Conservation (phyloP, 768 basidiomycete genomes). For the Lyophyllum shimeji region DNA sequence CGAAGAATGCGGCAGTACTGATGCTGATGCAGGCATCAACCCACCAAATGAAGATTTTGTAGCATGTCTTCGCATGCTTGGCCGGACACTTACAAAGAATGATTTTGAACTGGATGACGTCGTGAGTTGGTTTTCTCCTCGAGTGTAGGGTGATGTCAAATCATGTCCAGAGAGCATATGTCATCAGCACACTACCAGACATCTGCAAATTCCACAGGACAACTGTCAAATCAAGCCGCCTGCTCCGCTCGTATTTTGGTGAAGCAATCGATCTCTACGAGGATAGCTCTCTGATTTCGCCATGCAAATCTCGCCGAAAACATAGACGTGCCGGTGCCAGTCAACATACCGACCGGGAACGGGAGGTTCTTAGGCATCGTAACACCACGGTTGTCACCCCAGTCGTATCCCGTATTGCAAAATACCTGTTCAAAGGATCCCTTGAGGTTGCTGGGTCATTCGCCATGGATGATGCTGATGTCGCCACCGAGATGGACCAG, state of each 20-base stretch:
- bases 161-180: conserved; percentile 41
- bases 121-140: conserved; percentile 32
- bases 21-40: conserved; percentile 19
- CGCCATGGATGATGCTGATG: conserved; percentile 27
- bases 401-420: conserved; percentile 43
- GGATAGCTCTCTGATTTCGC: conserved; percentile 4
- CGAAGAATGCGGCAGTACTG: conserved; percentile 21
- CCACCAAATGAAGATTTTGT: conserved; percentile 21
- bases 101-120: conserved; percentile 47
- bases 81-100: conserved; percentile 37
- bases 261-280: conserved; percentile 21
- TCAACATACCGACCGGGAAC: conserved; percentile 17
- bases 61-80: conserved; percentile 35
- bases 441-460: conserved; percentile 37
- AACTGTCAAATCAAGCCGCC: conserved; percentile 39
- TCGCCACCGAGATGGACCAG: conserved; percentile 26
- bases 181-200: conserved; percentile 36
- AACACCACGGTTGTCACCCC: conserved; percentile 44
- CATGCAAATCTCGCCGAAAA: neutral
- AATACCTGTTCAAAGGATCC: conserved; percentile 45
- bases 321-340: conserved; percentile 12
- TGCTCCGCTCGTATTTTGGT: conserved; percentile 35
- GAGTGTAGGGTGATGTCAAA: neutral
- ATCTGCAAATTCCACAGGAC: conserved; percentile 29
- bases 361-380: conserved; percentile 26